Conservation (phyloP, 2,329 filamentous ascomycete genomes). For the Pestalotiopsis sp. region DNA sequence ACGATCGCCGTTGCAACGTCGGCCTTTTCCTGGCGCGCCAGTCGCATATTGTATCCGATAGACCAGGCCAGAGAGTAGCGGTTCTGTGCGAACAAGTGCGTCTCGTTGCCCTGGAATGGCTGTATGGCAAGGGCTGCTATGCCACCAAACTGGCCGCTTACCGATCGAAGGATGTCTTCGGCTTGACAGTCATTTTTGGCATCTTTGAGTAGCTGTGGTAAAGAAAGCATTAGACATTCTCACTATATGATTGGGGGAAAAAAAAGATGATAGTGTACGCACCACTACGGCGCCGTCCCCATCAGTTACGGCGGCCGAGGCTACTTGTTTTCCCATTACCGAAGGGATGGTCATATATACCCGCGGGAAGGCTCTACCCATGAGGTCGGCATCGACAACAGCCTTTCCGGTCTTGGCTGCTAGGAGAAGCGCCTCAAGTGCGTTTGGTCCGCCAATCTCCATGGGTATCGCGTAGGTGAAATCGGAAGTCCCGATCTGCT, state of each 20-base stretch:
- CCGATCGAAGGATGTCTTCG: neutral
- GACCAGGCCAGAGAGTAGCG: neutral
- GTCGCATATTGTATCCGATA: neutral
- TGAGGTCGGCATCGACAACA: neutral
- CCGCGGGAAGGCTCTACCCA: neutral
- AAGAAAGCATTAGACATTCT: too few species aligned
- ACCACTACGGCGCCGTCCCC: neutral
- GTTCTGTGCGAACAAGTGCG: neutral
- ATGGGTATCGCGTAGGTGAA: neutral
- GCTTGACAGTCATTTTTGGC: neutral
- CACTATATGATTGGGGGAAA: too few species aligned
- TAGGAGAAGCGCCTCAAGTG: neutral
- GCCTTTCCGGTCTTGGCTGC: neutral
- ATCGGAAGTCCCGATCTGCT: neutral
- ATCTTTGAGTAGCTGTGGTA: neutral
- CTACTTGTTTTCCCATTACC: neutral
- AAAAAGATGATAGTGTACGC: too few species aligned
- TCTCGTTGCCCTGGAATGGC: neutral
- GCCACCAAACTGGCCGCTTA: neutral
- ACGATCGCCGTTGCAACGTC: neutral
- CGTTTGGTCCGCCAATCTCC: conserved; percentile 4
- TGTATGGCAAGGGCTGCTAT: neutral
- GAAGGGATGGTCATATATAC: neutral
- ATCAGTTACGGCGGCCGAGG: neutral
- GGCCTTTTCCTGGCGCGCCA: neutral